Conservation (phyloP, 768 basidiomycete species). For the Lactifluus hygrophoroides region DNA sequence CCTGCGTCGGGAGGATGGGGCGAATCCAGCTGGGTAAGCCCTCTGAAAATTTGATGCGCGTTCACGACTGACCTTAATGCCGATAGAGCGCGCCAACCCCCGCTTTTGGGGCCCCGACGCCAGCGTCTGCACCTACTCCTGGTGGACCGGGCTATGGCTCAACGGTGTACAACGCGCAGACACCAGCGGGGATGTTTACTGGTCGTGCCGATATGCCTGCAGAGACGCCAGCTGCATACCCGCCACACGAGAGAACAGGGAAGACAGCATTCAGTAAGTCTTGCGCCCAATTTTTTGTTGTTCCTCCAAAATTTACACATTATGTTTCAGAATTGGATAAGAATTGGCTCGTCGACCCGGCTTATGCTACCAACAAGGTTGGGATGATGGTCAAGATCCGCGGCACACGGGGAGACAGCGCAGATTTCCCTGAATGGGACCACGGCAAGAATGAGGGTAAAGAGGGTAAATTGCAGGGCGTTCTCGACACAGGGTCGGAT, state of each 20-base stretch:
- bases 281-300: background rate
- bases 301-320: background rate
- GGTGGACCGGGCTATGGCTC: constrained; percentile 25
- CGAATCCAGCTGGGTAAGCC: constrained; percentile 42
- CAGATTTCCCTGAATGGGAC: constrained; percentile 31
- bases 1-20: constrained; percentile 26
- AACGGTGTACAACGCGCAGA: constrained; percentile 29
- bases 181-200: constrained; percentile 22
- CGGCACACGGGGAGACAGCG: constrained; percentile 27
- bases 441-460: constrained; percentile 28
- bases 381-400: constrained; percentile 35
- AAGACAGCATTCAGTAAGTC: constrained; percentile 21
- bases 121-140: constrained; percentile 35
- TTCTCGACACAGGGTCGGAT: constrained; percentile 25
- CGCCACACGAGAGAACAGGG: constrained; percentile 25
- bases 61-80: background rate
- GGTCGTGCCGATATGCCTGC: constrained; percentile 16
- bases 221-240: constrained; percentile 32
- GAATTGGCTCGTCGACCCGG: constrained; percentile 37
- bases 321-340: constrained; percentile 29
- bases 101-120: constrained; percentile 27
- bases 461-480: constrained; percentile 25
- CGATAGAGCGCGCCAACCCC: constrained; percentile 26
- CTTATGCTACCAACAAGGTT: constrained; percentile 23
- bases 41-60: constrained; percentile 9